Evolutionary conservation across 2,329 filamentous ascomycete species (phyloP).

Genomic region (Microsporum ferrugineum): DNA sequence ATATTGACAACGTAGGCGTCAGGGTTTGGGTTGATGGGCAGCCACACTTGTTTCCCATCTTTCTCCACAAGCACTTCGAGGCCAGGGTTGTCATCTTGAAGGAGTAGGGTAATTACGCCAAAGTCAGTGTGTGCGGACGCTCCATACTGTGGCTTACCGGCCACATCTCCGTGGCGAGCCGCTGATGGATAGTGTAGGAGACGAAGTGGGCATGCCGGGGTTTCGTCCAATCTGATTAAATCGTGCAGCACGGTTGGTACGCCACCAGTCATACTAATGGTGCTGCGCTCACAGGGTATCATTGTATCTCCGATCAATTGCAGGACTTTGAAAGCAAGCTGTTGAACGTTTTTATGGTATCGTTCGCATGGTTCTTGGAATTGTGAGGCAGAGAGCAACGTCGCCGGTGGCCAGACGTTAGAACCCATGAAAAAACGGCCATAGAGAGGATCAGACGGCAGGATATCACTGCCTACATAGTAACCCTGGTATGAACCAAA

Average conservation of each 20-base stretch:
- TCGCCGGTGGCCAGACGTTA: background rate
- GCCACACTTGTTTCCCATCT: constrained; percentile 33
- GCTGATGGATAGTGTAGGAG: constrained; percentile 1
- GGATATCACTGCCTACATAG: background rate
- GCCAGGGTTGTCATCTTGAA: constrained; percentile 42
- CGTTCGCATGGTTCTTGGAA: constrained; percentile 1
- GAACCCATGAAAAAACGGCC: constrained; percentile 3
- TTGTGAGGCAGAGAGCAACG: background rate
- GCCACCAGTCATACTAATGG: background rate
- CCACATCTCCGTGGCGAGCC: background rate
- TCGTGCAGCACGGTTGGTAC: constrained; percentile 2
- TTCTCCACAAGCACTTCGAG: constrained; percentile 41
- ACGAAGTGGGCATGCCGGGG: constrained; percentile 1
- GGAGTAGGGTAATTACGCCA: constrained; percentile 43
- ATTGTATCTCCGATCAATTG: background rate
- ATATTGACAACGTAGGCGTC: constrained; percentile 43
- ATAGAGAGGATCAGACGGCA: background rate
- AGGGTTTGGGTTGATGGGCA: constrained; percentile 31
- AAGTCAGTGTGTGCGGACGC: constrained; percentile 39
- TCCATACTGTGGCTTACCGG: constrained; percentile 3
- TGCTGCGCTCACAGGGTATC: background rate
- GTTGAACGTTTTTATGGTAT: background rate
- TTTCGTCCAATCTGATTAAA: constrained; percentile 1
- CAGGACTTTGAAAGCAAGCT: background rate
- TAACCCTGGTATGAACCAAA: background rate